These are phyloP conservation scores for Ciborinia camelliae DNA, from an alignment of 2,329 filamentous ascomycete genomes.

Conservation along the genomic window DNA sequence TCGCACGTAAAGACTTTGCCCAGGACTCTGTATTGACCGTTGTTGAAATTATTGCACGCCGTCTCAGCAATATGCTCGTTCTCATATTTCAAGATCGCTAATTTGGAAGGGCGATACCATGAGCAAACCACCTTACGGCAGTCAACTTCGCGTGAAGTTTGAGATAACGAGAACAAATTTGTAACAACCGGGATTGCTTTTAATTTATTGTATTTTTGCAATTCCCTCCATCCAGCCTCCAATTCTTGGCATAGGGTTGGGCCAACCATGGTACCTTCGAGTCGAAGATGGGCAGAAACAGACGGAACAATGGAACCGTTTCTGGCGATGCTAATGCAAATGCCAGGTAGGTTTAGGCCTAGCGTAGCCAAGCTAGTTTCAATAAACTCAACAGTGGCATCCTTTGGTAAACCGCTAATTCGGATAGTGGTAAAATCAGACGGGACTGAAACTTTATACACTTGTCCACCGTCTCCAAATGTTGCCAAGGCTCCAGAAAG, in stretches of 20 bases:
- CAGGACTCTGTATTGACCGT: neutral
- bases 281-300: neutral
- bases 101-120: constrained; percentile 1
- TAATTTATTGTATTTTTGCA: neutral
- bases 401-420: constrained; percentile 26
- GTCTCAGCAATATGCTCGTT: neutral
- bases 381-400: constrained; percentile 21
- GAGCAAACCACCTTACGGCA: neutral
- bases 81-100: neutral
- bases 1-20: neutral
- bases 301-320: neutral
- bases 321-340: constrained; percentile 22
- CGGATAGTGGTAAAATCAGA: constrained; percentile 30
- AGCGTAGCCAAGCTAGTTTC: constrained; percentile 23
- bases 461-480: constrained; percentile 29
- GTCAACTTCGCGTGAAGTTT: neutral
- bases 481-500: constrained; percentile 27
- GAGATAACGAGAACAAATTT: neutral
- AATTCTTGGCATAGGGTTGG: neutral
- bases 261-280: neutral
- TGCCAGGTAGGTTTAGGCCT: constrained; percentile 19
- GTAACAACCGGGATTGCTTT: neutral
- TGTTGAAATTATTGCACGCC: neutral
- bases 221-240: neutral
- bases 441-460: constrained; percentile 30